Evolutionary conservation across 139 green algal species (phyloP).

Genomic region (Chlorella sorokiniana): DNA sequence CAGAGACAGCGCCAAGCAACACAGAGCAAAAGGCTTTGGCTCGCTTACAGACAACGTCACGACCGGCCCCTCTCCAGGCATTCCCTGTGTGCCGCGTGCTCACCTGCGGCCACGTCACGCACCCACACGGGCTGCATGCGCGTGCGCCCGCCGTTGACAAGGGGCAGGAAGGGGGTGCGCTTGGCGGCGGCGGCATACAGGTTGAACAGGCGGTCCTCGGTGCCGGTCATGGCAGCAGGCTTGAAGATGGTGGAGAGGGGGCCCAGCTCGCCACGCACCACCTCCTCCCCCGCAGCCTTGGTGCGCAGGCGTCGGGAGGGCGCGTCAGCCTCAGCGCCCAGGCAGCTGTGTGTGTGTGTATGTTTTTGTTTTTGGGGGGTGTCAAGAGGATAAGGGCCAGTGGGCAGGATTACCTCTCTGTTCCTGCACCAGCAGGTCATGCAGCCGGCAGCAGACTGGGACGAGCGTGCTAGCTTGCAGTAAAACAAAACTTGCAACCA

Average conservation of each 20-base stretch:
- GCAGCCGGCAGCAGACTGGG: too few species aligned
- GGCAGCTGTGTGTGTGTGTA: constrained; percentile 19
- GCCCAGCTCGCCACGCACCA: constrained; percentile 55
- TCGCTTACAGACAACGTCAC: too few species aligned
- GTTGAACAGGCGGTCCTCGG: constrained; percentile 94
- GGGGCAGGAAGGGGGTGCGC: constrained; percentile 65
- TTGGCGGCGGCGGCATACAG: constrained; percentile 69
- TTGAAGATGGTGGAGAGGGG: constrained; percentile 77
- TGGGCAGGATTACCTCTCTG: too few species aligned
- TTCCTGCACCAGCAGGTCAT: too few species aligned
- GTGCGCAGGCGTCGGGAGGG: constrained; percentile 71
- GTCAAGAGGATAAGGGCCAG: too few species aligned
- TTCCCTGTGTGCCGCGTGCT: background rate
- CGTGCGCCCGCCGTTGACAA: constrained; percentile 76
- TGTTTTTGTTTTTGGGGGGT: too few species aligned
- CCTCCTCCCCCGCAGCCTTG: constrained; percentile 79
- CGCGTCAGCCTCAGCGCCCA: constrained; percentile 71
- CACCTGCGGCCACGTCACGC: constrained; percentile 68
- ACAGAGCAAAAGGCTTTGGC: too few species aligned
- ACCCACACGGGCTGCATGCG: constrained; percentile 72
- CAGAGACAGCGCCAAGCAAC: background rate
- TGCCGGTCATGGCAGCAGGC: constrained; percentile 80
- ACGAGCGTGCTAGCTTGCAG: too few species aligned
- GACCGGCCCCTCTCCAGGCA: background rate
- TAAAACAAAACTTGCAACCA: too few species aligned